These are phyloP conservation scores for Kwoniella pini DNA, from an alignment of 768 basidiomycete genomes.

Conservation along the genomic window DNA sequence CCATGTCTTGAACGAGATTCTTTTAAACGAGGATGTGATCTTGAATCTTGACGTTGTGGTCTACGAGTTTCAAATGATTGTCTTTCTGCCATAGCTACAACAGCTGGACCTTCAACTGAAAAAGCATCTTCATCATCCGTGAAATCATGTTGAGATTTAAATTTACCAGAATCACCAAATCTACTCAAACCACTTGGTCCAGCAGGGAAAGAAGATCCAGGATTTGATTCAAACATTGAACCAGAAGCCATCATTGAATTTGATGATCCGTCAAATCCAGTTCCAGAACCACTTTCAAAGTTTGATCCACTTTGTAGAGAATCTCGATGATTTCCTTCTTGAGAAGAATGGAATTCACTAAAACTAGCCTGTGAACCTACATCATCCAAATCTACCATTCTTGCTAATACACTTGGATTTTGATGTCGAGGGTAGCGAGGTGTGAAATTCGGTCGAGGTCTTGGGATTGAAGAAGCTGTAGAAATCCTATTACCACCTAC, in stretches of 20 bases:
- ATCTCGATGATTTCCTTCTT: constrained; percentile 19
- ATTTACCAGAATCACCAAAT: constrained; percentile 40
- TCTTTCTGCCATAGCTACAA: constrained; percentile 47
- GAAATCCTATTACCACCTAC: constrained; percentile 40
- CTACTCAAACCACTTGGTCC: constrained; percentile 45
- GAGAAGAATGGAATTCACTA: constrained; percentile 43
- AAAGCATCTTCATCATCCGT: constrained; percentile 43
- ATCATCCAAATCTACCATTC: constrained; percentile 35
- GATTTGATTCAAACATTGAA: constrained; percentile 13
- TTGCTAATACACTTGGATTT: constrained; percentile 43
- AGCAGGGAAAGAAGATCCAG: constrained; percentile 31
- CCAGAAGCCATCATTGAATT: constrained; percentile 25
- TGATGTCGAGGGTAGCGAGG: constrained; percentile 53
- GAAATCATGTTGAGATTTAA: constrained; percentile 35
- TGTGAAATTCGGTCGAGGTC: constrained; percentile 52
- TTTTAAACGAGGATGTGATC: constrained; percentile 27
- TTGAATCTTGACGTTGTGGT: constrained; percentile 24
- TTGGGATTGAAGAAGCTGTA: constrained; percentile 39
- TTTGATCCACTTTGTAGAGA: constrained; percentile 10
- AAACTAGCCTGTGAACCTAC: constrained; percentile 42
- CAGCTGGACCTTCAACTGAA: constrained; percentile 42
- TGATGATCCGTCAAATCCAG: constrained; percentile 18
- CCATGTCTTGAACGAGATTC: constrained; percentile 33
- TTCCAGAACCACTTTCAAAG: constrained; percentile 3
- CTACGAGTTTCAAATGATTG: constrained; percentile 47